Evolutionary conservation across 1,284 basidiomycete genomes (phyloP), one percentile per base, ranked within the genome.

Genomic region (Retiboletus flavoniger): DNA sequence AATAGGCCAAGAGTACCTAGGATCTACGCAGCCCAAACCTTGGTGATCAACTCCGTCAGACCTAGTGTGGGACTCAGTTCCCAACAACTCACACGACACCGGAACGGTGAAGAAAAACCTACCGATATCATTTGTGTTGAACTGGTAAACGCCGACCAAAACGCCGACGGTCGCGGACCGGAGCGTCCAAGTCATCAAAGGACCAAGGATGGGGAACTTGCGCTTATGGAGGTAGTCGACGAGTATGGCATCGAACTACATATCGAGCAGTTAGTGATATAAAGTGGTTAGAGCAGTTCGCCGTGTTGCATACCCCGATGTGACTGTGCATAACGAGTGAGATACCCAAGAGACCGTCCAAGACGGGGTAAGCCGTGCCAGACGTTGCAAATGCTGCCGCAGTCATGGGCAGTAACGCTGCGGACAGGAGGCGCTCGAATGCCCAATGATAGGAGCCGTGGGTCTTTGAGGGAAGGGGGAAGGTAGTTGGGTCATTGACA

Each of bases 391-490:
- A 91, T 0, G 92, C 89, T 35, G 88, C 87, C 28, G 81, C 89
- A 17, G 93, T 95, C 65, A 97, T 75, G 26, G 97, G 97, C 17
- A 99, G 82, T 60, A 99, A 85, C 24, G 86, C 78, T 0, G 91
- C 95, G 1, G 91, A 89, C 53, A 98, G 82, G 17, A 94, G 79
- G 51, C 96, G 89, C 74, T 99, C 96, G 69, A 98, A 98, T 1
- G 93, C 87, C 96, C 96, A 99, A 81, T 98, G 96, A 75, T 98
- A 89, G 2, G 93, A 96, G 47, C 97, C 96, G 67, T 97, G 91
- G 3, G 84, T 74, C 68, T 83, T 87, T 57, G 83, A 89, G 8
- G 93, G 84, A 24, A 86, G 71, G 29, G 95, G 95, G 79, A 94
- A 97, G 19, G 85, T 75, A 4, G 91, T 93, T 2, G 96, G 92